Evolutionary conservation across 148 eudicot species (phyloP), one percentile per base, ranked within the genome.

Genomic region (Bassia scoparia): DNA sequence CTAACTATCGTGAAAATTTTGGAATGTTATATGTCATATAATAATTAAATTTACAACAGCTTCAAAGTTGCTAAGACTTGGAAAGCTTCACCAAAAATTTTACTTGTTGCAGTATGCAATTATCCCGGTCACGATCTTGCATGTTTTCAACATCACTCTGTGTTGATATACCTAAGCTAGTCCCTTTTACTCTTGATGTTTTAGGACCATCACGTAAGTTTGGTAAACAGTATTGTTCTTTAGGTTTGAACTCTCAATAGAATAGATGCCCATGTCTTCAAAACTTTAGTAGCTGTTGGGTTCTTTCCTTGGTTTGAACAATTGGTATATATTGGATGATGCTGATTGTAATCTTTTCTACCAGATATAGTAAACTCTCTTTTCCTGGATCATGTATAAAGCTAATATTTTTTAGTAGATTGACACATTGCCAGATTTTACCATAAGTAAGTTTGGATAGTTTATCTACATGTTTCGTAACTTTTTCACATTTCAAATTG

Each of bases 121-220:
- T 62, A 23, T 62, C 35, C 11, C 2, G 18, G 67, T 62, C 44
- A 35, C 21, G 30, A 58, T 21, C 15, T 27, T 59, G 35, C 44
- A 62, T 33, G 44, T 18, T 62, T 7, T n/a, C 44, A 7, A 17
- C 20, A 20, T 34, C n/a, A 7, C 1, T 10, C 10, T 58, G 16
- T 8, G 43, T 1, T 4, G 67, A 33, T 33, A 62, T 14, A 0
- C 17, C 67, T 41, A 24, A 65, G 24, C 20, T 35, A 33, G 44
- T 31, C 23, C 43, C 18, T 65, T 38, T 41, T 38, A 50, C 50
- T 41, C 69, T 65, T 65, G 29, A 65, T 43, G 69, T 62, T 62
- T 21, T 24, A 20, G 24, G 15, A 62, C 21, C 24, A 34, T 21
- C 67, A 34, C 26, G 34, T 20, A 34, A 8, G 24, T 33, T 33